Conservation (phyloP, 2,329 filamentous ascomycete species). For the Ophiobolus disseminans region DNA sequence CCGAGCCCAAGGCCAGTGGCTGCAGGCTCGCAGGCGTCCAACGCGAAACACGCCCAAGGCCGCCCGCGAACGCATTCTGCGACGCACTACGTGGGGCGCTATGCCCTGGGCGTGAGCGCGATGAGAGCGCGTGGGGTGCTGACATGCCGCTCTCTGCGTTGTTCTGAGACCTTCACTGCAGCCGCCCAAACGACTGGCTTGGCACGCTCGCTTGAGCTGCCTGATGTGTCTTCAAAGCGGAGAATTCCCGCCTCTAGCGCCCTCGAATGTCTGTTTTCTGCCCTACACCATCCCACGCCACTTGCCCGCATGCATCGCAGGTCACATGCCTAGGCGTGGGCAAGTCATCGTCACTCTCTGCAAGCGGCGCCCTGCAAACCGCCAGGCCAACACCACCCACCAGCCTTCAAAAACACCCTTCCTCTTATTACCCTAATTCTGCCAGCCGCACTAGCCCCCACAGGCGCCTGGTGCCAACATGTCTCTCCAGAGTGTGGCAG, state of each 20-base stretch:
- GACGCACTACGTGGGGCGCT: constrained; percentile 13
- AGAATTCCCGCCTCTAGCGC: neutral
- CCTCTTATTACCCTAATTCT: constrained; percentile 19
- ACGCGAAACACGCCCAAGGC: constrained; percentile 19
- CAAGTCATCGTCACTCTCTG: constrained; percentile 6
- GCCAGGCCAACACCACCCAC: constrained; percentile 15
- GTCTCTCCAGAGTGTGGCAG: constrained; percentile 62
- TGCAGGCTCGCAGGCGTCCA: constrained; percentile 13
- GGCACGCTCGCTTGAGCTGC: constrained; percentile 31
- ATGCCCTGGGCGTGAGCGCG: constrained; percentile 5
- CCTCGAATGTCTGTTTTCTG: constrained; percentile 8
- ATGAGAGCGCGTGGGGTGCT: constrained; percentile 21
- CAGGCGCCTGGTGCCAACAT: constrained; percentile 22
- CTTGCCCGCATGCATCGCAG: constrained; percentile 16
- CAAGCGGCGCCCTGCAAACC: constrained; percentile 1
- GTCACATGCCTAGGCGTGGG: constrained; percentile 21
- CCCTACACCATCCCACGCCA: constrained; percentile 17
- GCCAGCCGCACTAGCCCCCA: constrained; percentile 16
- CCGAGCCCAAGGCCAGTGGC: constrained; percentile 18
- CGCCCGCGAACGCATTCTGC: constrained; percentile 11
- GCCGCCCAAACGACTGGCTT: constrained; percentile 18
- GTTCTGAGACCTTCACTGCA: constrained; percentile 25
- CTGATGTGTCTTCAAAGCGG: constrained; percentile 6
- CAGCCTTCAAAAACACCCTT: constrained; percentile 12
- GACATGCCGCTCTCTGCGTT: constrained; percentile 12